Base-by-base conservation (phyloP, 345 rosid genomes). In the Lenwebbia sp. region DNA sequence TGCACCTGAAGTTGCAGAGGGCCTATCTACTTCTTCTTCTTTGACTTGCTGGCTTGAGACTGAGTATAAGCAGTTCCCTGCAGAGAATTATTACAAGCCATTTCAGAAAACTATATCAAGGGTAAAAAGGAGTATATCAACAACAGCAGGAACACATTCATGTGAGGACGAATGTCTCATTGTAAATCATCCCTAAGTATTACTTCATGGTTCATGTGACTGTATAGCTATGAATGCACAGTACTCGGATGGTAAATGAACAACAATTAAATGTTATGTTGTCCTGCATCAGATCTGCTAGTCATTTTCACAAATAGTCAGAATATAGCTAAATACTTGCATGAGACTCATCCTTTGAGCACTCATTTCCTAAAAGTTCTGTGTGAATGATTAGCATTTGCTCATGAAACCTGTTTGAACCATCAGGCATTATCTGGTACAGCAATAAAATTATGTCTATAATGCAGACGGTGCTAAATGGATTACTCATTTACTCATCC, bases 1-100 rank as follows among this genome's bases (percentile, higher is more conserved):
- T 88, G 85, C 88, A 87, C n/a, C 82, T 85, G 85, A 86, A 90
- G 85, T 90, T 87, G 90, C 90, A 30, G 87, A 50, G 85, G 49
- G 85, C 41, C 85, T 33, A 37, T 90, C 92, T 92, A 92, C 93
- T 96, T 94, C 94, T 95, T 95, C 94, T 94, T 96, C 92, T 94
- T 96, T 54, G 92, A 91, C 90, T 94, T 95, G 92, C 88, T 90
- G 52, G 96, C 90, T 41, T 87, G 85, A 44, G 90, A 90, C 89
- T 84, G 92, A 28, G 93, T 88, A 84, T 89, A 93, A 15, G 98
- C 92, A 70, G 99, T 95, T 88, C 99, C 98, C 98, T 96, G 91
- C 58, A 65, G 62, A 85, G 33, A 19, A 19, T 14, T 44, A 82
- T 13, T 13, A 40, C 84, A 52, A 25, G 55, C 47, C 19, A 28